Percentiles rank a stretch among this genome's conserved stretches.
Evolutionary conservation across 768 basidiomycete genomes (phyloP).

Genomic region (Omphalotus guepiniiformis): DNA sequence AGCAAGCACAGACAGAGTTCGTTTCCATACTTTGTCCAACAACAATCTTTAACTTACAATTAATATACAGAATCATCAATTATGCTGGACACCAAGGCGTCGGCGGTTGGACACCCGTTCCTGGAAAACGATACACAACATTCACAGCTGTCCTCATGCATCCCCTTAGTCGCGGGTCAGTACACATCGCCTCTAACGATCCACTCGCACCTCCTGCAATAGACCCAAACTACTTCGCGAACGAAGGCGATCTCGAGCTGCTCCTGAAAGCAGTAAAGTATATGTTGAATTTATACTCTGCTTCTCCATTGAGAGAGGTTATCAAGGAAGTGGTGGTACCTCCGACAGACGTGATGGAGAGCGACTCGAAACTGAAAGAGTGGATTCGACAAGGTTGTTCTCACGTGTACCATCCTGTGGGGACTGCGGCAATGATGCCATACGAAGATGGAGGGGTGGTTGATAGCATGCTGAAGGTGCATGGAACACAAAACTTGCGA

Average conservation of each 20-base stretch:
- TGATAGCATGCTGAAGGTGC: slow-evolving; percentile 17
- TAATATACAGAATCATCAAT: slow-evolving; percentile 5
- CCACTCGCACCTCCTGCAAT: slow-evolving; percentile 1
- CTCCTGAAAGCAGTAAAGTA: slow-evolving; percentile 5
- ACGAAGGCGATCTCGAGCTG: slow-evolving; percentile 9
- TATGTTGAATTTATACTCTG: neutral
- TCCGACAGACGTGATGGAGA: neutral
- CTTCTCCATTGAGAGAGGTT: neutral
- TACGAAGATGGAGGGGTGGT: slow-evolving; percentile 20
- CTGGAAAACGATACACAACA: slow-evolving; percentile 11
- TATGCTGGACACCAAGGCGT: slow-evolving; percentile 8
- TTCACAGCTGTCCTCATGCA: slow-evolving; percentile 21
- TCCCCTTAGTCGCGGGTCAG: slow-evolving; percentile 29
- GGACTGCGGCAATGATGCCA: slow-evolving; percentile 19
- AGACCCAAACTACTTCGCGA: slow-evolving; percentile 6
- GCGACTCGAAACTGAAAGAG: neutral
- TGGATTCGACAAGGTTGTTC: neutral
- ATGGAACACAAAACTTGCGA: slow-evolving; percentile 20
- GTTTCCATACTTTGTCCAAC: slow-evolving; percentile 16
- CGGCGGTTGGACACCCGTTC: neutral
- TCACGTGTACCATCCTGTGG: slow-evolving; percentile 11
- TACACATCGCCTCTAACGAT: slow-evolving; percentile 5
- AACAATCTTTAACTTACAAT: neutral
- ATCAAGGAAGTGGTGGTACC: neutral
- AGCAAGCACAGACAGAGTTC: slow-evolving; percentile 15